Percentiles rank a stretch among this genome's conserved stretches.
phyloP scores from a whole-genome alignment of 768 basidiomycete species.

The Hydnomerulius pinastri region DNA sequence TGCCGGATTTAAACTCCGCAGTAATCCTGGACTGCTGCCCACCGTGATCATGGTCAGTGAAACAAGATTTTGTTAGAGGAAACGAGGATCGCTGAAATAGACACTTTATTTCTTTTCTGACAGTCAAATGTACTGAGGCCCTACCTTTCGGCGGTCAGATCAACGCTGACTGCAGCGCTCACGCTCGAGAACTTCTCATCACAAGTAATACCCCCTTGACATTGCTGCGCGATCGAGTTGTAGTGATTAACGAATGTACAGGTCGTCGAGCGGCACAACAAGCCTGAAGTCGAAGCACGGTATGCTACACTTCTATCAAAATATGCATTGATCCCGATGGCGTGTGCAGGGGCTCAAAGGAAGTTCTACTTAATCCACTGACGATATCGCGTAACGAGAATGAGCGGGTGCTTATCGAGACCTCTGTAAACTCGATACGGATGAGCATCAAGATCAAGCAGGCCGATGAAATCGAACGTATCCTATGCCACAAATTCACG shows the following conservation, averaged over 20 bases:
- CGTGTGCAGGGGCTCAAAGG: constrained; percentile 74
- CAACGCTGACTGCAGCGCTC: constrained; percentile 95
- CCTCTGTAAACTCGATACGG: constrained; percentile 95
- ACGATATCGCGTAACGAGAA: constrained; percentile 97
- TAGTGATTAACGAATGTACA: constrained; percentile 35
- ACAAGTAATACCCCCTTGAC: constrained; percentile 55
- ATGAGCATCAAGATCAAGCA: constrained; percentile 99
- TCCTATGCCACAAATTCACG: constrained; percentile 97
- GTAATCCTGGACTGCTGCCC: constrained; percentile 8
- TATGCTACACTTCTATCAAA: constrained; percentile 34
- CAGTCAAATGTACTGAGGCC: constrained; percentile 96
- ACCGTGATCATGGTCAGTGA: constrained; percentile 51
- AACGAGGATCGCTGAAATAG: constrained; percentile 3
- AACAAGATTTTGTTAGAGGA: constrained; percentile 1
- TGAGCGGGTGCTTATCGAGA: constrained; percentile 95
- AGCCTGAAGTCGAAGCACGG: constrained; percentile 92
- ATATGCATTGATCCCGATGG: constrained; percentile 7
- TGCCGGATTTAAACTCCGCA: constrained; percentile 46
- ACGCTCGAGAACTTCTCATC: constrained; percentile 98
- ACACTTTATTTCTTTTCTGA: constrained; percentile 8
- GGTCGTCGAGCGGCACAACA: constrained; percentile 97
- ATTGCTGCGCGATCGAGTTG: constrained; percentile 8
- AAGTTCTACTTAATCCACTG: constrained; percentile 91
- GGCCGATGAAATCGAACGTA: constrained; percentile 97
- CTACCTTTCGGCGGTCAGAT: constrained; percentile 93